phyloP scores from a whole-genome alignment of 805 yeast species.

The Yamadazyma sp. region DNA sequence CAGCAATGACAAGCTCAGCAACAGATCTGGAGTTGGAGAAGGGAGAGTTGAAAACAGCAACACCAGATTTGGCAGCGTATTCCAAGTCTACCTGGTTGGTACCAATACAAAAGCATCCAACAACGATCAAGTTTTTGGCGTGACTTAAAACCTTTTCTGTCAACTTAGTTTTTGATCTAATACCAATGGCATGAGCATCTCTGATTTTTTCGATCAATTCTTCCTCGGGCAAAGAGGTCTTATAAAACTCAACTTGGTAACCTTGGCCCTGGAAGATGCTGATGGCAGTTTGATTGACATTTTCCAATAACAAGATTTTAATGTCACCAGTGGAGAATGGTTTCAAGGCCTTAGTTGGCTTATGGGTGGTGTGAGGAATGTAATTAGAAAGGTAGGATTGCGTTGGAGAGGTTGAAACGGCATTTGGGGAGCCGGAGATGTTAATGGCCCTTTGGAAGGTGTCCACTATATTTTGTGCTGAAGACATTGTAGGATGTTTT shows the following conservation, averaged over 20 bases:
- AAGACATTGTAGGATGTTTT: slow-evolving; percentile 45
- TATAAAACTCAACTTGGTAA: slow-evolving; percentile 93
- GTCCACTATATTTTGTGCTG: slow-evolving; percentile 67
- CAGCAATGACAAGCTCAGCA: slow-evolving; percentile 95
- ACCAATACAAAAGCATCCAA: slow-evolving; percentile 99
- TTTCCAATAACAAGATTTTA: slow-evolving; percentile 86
- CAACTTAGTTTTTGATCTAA: slow-evolving; percentile 93
- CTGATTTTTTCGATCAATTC: slow-evolving; percentile 91
- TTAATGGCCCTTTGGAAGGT: slow-evolving; percentile 56
- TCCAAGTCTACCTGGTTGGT: slow-evolving; percentile 96
- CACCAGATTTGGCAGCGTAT: slow-evolving; percentile 87
- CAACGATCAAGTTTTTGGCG: slow-evolving; percentile 84
- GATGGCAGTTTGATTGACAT: slow-evolving; percentile 90
- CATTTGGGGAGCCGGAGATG: slow-evolving; percentile 59
- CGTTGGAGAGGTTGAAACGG: slow-evolving; percentile 83
- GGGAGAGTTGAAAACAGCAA: slow-evolving; percentile 97
- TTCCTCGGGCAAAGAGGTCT: slow-evolving; percentile 85
- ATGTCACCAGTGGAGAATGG: slow-evolving; percentile 96
- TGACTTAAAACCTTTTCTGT: slow-evolving; percentile 75
- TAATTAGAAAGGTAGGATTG: slow-evolving; percentile 65
- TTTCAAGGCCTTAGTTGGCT: slow-evolving; percentile 71
- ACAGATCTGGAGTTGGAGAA: slow-evolving; percentile 98
- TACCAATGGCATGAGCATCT: slow-evolving; percentile 95
- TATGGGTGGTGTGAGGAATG: slow-evolving; percentile 35
- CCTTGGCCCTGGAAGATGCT: slow-evolving; percentile 85